Base-by-base conservation (phyloP, 768 basidiomycete genomes). In the Sporobolomyces pararoseus region DNA sequence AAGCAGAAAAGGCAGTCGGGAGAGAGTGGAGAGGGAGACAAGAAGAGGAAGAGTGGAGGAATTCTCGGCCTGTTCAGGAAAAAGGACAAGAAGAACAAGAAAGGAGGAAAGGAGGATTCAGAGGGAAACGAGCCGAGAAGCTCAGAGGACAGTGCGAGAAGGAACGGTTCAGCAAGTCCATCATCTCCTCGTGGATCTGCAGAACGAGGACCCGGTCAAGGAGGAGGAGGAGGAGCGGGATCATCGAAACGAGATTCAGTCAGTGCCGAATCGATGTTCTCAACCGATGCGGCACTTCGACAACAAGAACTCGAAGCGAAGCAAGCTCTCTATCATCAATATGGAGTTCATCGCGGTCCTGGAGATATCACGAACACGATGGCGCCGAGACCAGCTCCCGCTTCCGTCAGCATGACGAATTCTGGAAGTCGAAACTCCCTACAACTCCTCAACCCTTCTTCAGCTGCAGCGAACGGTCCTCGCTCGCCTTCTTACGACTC, bases 11-110 rank as follows among this genome's bases (percentile, higher is more conserved):
- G 64, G 25, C 25, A 54, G 34, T 61, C 27, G 54, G 23, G 53
- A 13, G 34, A 50, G 44, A 52, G 31, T 44, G 35, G 25, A 42
- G 44, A 50, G 16, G 60, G 59, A 34, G 53, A 65, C 29, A 68
- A 68, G 70, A 76, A 76, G 75, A 76, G 78, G 71, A 80, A 80
- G 75, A 75, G 71, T 39, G 73, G 88, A 4, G 84, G 97, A 65
- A 88, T 96, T 72, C 83, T 86, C 19, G 83, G 87, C 0, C 76
- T 97, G 57, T 95, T 95, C 78, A 83, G 84, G 23, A 81, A 88
- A 47, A 81, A 81, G 75, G 87, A 86, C 79, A 92, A 88, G 79
- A 86, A 89, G 76, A 89, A 54, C 3, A 57, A 84, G 78, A 83
- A 88, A 80, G 82, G 86, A 59, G 87, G 87, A 76, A 86, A 86